Conservation (phyloP, 257 asterid species). For the Solanum pimpinellifolium region DNA sequence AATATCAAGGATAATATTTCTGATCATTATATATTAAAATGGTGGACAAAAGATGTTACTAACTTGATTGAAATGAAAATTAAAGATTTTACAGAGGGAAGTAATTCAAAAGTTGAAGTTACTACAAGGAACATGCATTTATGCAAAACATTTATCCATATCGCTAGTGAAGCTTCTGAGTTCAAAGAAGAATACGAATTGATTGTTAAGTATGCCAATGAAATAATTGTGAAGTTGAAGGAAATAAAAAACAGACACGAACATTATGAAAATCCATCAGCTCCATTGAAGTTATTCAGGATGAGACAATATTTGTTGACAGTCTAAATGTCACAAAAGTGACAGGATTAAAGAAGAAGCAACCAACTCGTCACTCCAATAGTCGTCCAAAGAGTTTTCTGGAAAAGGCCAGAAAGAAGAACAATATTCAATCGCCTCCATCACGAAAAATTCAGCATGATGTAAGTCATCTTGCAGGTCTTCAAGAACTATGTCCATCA, state of each 20-base stretch:
- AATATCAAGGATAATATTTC: background rate
- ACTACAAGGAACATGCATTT: too few species aligned
- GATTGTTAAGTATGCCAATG: background rate
- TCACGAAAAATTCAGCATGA: background rate
- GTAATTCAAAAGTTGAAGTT: too few species aligned
- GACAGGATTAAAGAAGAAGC: background rate
- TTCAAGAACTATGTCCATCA: too few species aligned
- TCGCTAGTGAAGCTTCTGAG: background rate
- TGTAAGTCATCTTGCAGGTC: too few species aligned
- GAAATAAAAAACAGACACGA: too few species aligned
- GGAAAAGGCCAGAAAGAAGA: background rate
- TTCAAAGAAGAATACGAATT: background rate
- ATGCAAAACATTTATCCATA: background rate
- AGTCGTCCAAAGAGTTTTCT: background rate
- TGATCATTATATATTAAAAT: background rate
- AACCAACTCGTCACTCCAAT: background rate
- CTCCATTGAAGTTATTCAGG: background rate
- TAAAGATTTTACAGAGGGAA: too few species aligned
- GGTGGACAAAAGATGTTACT: background rate
- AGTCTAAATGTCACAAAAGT: background rate
- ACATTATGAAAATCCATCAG: background rate
- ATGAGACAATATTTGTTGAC: background rate
- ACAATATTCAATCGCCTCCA: background rate
- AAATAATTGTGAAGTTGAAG: background rate
- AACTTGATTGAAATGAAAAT: too few species aligned